Percentiles rank a stretch among this genome's conserved stretches.
phyloP scores from a whole-genome alignment of 306 rosid genomes.

The Corylus avellana region DNA sequence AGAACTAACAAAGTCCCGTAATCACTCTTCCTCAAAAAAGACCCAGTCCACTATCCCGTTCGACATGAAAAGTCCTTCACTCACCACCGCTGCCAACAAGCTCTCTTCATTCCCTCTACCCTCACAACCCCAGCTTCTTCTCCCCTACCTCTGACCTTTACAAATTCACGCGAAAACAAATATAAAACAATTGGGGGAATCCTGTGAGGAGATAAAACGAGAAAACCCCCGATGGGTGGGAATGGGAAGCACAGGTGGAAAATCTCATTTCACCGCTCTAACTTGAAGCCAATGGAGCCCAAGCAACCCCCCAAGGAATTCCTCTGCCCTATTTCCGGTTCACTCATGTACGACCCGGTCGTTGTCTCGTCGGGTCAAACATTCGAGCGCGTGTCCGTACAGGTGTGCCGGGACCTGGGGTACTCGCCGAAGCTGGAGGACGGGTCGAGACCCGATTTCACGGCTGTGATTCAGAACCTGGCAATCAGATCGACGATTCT shows the following conservation, averaged over 20 bases:
- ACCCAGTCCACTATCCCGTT: too few relatives aligned
- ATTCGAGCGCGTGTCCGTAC: constrained; percentile 71
- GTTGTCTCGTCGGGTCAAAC: constrained; percentile 88
- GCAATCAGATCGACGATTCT: constrained; percentile 60
- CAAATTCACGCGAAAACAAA: too few relatives aligned
- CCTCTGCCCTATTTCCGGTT: constrained; percentile 63
- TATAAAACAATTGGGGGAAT: neutral
- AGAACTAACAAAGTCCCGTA: too few relatives aligned
- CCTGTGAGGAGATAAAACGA: neutral
- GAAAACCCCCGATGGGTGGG: constrained; percentile 53
- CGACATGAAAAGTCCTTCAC: too few relatives aligned
- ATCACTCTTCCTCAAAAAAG: too few relatives aligned
- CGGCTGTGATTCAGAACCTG: constrained; percentile 57
- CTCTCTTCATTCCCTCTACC: too few relatives aligned
- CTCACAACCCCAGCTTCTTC: too few relatives aligned
- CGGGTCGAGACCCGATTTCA: constrained; percentile 77
- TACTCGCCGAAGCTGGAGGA: constrained; percentile 55
- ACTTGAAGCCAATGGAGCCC: constrained; percentile 28
- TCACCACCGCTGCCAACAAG: too few relatives aligned
- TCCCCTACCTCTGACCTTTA: too few relatives aligned
- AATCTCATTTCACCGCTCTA: constrained; percentile 62
- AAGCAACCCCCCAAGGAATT: constrained; percentile 59
- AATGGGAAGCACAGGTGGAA: constrained; percentile 77
- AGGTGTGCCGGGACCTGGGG: constrained; percentile 52
- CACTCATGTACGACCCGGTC: constrained; percentile 89